phyloP scores from a whole-genome alignment of 108 stramenopile species.

The Fistulifera pelliculosa region DNA sequence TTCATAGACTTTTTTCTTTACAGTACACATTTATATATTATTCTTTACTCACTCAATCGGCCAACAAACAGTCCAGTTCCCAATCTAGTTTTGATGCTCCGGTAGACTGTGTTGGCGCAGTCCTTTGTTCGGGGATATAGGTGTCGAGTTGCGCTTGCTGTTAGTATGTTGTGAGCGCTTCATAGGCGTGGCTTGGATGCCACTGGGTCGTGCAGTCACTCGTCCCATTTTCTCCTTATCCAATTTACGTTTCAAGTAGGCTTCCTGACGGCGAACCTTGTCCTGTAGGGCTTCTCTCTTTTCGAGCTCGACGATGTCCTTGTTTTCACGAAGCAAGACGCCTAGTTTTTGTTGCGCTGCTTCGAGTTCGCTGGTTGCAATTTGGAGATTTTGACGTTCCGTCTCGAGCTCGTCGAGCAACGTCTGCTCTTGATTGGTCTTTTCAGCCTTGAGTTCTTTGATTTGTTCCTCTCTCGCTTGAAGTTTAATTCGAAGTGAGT shows the following conservation, averaged over 20 bases:
- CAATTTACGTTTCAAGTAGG: conserved; percentile 33
- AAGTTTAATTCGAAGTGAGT: no score
- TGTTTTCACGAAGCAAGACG: background rate
- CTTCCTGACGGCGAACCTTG: conserved; percentile 46
- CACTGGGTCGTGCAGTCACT: background rate
- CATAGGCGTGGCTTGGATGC: background rate
- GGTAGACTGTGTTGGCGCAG: background rate
- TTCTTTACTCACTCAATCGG: background rate
- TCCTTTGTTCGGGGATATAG: background rate
- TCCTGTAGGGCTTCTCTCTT: conserved; percentile 42
- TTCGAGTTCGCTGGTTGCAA: background rate
- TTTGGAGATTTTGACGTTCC: background rate
- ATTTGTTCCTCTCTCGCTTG: background rate
- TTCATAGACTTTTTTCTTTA: no score
- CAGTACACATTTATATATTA: no score
- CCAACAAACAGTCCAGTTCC: conserved; percentile 3
- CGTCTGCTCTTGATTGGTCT: background rate
- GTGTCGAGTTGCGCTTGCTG: background rate
- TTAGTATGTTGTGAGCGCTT: background rate
- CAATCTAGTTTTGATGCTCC: background rate
- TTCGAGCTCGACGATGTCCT: conserved; percentile 24
- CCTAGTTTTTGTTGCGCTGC: conserved; percentile 1
- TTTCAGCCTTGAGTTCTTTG: conserved; percentile 1
- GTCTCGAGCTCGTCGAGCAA: background rate
- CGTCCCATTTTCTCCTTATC: conserved; percentile 33